phyloP scores from a whole-genome alignment of 805 yeast species.

The Kurtzmaniella fragi region DNA sequence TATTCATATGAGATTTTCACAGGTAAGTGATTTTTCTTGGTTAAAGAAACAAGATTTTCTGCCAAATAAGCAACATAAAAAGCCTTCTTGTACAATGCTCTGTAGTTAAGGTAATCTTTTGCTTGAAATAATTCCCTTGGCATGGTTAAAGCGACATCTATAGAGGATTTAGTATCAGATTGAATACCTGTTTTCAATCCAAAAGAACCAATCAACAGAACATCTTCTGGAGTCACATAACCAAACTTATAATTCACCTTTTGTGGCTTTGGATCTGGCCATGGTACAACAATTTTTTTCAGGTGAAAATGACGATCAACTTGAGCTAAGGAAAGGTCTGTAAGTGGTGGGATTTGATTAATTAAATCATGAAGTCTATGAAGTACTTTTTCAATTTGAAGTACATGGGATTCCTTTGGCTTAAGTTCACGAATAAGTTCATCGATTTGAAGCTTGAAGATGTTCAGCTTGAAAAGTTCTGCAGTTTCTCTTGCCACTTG shows the following conservation, averaged over 20 bases:
- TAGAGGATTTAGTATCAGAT: constrained; percentile 39
- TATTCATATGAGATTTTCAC: constrained; percentile 59
- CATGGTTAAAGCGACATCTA: constrained; percentile 82
- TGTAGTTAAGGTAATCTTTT: constrained; percentile 85
- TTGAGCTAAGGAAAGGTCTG: constrained; percentile 49
- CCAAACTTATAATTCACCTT: constrained; percentile 67
- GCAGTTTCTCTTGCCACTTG: constrained; percentile 92
- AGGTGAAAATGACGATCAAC: constrained; percentile 51
- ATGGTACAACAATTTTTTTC: constrained; percentile 65
- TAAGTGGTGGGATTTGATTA: constrained; percentile 56
- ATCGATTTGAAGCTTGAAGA: constrained; percentile 92
- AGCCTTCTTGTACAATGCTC: constrained; percentile 86
- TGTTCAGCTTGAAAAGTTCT: constrained; percentile 89
- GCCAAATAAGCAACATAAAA: constrained; percentile 81
- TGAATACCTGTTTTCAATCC: constrained; percentile 79
- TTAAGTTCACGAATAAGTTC: constrained; percentile 79
- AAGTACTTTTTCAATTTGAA: constrained; percentile 65
- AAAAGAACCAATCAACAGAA: constrained; percentile 83
- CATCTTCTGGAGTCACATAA: constrained; percentile 64
- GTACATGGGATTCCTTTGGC: constrained; percentile 62
- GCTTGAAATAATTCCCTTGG: constrained; percentile 69
- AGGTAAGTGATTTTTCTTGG: constrained; percentile 54
- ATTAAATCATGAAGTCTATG: constrained; percentile 69
- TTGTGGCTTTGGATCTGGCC: constrained; percentile 84
- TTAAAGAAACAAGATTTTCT: constrained; percentile 49